Base-by-base conservation (phyloP, 164 flowering plant species). In the Saururus chinensis region DNA sequence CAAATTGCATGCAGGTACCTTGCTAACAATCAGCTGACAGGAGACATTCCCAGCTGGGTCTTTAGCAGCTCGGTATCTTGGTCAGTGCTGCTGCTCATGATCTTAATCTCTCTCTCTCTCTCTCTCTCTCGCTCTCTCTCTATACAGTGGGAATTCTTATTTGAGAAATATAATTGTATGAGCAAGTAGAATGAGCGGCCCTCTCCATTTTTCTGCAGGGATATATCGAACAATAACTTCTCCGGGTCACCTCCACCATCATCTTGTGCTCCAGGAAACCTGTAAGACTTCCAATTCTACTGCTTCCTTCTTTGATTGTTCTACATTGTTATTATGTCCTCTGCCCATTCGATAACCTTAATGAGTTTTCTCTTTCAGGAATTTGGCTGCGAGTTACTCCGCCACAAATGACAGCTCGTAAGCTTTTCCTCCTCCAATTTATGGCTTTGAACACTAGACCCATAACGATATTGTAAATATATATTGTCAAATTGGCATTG, bases 11-110 rank as follows among this genome's bases (percentile, higher is more conserved):
- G 14, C 17, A 45, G 49, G 49, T 45, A 45, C 49, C 49, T 45
- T 45, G 49, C 49, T 45, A 17, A 19, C 63, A 85, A 88, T 57
- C 79, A 77, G 57, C 62, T 85, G 60, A 72, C 72, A 40, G 75
- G 82, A 60, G 83, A 83, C 75, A 51, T 67, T 70, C 74, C 83
- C 4, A 70, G 67, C 64, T 45, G 92, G 92, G 71, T 68, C 61
- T 58, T 58, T 79, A 56, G 88, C 84, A 17, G 76, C 70, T 23
- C 67, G 74, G 40, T 62, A 81, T 62, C 60, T 75, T 70, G 70
- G 41, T 63, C 65, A 70, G 9, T 81, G 84, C 49, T 70, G 48
- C 19, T 77, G 55, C 65, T 60, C 79, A 85, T 83, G 81, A 7
- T 12, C 49, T 17, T n/a, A n/a, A 41, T 41, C 37, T 30, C 37